Evolutionary conservation across 208 protist species (phyloP).

Genomic region (Trichomonas gallinae): DNA sequence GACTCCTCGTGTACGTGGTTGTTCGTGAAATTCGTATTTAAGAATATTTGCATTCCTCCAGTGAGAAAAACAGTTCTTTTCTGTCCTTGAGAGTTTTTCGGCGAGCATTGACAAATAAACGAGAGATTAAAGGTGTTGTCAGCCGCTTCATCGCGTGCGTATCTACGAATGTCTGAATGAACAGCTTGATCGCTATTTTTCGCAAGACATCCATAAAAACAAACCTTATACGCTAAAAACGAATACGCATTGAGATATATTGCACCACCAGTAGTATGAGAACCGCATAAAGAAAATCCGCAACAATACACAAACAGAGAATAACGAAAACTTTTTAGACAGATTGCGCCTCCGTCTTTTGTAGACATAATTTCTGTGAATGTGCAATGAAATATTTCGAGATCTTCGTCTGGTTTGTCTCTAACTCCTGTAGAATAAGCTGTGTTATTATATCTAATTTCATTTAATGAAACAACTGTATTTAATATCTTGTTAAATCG

Average conservation of each 20-base stretch:
- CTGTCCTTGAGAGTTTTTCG: background rate
- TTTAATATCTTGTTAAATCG: background rate
- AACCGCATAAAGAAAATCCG: background rate
- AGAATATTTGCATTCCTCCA: background rate
- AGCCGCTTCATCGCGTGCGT: background rate
- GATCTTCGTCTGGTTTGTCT: background rate
- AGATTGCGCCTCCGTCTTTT: background rate
- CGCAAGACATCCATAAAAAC: background rate
- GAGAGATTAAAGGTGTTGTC: background rate
- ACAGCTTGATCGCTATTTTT: background rate
- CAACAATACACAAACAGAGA: background rate
- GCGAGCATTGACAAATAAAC: background rate
- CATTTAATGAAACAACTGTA: background rate
- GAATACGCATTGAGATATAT: background rate
- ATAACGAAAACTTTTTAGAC: background rate
- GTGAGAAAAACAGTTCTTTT: background rate
- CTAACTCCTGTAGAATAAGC: background rate
- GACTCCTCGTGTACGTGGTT: background rate
- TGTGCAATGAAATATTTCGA: background rate
- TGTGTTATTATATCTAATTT: background rate
- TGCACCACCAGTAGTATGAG: background rate
- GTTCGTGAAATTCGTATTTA: background rate
- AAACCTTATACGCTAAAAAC: background rate
- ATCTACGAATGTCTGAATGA: background rate
- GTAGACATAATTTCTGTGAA: background rate